Conservation (phyloP, 2,329 filamentous ascomycete genomes). For the Xylariales sp. region DNA sequence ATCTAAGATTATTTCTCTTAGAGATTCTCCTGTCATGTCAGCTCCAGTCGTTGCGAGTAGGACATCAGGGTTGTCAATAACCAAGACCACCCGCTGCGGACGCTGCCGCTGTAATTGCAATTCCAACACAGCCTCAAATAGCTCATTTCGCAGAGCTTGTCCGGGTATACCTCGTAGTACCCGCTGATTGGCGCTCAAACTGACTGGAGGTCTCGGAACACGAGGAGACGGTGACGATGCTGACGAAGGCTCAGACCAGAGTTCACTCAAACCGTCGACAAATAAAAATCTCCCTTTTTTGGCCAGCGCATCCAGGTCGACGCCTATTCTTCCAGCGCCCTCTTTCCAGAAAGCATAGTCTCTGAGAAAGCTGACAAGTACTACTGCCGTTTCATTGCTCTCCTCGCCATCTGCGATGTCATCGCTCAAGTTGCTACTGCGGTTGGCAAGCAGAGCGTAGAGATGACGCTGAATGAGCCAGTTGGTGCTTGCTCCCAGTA, state of each 20-base stretch:
- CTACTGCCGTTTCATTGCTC: conserved; percentile 44
- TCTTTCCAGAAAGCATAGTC: conserved; percentile 76
- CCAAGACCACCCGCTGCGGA: conserved; percentile 48
- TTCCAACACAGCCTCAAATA: conserved; percentile 35
- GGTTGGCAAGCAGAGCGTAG: conserved; percentile 35
- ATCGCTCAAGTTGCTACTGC: conserved; percentile 6
- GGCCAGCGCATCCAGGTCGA: conserved; percentile 62
- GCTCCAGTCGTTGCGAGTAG: conserved; percentile 55
- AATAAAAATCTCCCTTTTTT: conserved; percentile 62
- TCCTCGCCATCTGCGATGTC: conserved; percentile 20
- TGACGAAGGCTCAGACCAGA: no score
- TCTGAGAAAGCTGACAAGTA: conserved; percentile 80
- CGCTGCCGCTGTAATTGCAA: conserved; percentile 17
- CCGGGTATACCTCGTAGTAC: conserved; percentile 26
- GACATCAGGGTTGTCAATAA: conserved; percentile 64
- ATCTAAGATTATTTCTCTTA: conserved; percentile 53
- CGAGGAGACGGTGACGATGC: no score
- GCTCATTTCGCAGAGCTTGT: conserved; percentile 30
- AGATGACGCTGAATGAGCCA: conserved; percentile 61
- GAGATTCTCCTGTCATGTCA: conserved; percentile 34
- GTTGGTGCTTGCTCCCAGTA: conserved; percentile 60
- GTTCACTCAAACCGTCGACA: conserved; percentile 66
- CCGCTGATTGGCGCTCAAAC: no score
- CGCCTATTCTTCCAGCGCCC: conserved; percentile 62
- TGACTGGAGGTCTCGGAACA: no score